These are phyloP conservation scores for Monilinia vaccinii-corymbosi DNA, from an alignment of 2,329 filamentous ascomycete species.

Conservation along the genomic window DNA sequence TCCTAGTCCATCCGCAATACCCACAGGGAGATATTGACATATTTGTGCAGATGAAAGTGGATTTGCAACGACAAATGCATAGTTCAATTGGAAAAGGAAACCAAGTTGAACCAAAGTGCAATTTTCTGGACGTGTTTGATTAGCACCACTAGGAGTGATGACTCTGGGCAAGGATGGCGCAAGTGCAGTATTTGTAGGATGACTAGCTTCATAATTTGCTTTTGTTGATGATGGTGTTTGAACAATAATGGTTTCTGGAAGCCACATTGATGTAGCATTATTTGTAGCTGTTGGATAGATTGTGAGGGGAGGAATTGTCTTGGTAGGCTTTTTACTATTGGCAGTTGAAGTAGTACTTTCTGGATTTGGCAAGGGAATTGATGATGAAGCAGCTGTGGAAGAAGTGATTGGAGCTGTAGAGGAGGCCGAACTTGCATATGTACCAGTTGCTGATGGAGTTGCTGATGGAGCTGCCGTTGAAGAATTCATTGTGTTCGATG, in stretches of 20 bases:
- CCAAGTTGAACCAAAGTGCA: constrained; percentile 72
- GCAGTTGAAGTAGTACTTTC: neutral
- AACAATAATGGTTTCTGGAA: constrained; percentile 17
- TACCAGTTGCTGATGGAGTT: constrained; percentile 4
- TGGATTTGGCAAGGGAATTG: neutral
- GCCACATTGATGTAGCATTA: constrained; percentile 20
- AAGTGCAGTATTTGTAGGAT: constrained; percentile 22
- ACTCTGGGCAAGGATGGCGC: constrained; percentile 22
- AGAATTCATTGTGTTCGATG: constrained; percentile 1
- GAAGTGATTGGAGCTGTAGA: constrained; percentile 3
- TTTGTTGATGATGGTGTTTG: constrained; percentile 18
- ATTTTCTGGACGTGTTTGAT: constrained; percentile 37
- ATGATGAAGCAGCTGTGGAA: constrained; percentile 6
- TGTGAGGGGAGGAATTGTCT: constrained; percentile 10
- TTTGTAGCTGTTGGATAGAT: constrained; percentile 24
- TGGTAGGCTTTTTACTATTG: constrained; percentile 3
- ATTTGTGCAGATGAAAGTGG: constrained; percentile 73
- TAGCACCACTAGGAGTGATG: constrained; percentile 23
- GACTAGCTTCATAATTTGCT: too few species aligned
- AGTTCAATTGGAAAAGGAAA: constrained; percentile 75
- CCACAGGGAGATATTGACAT: constrained; percentile 66
- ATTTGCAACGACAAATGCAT: constrained; percentile 67
- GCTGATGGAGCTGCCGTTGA: neutral
- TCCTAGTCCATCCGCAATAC: constrained; percentile 44
- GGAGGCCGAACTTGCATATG: neutral